Conservation (phyloP, 257 asterid species). For the Prunella vulgaris region DNA sequence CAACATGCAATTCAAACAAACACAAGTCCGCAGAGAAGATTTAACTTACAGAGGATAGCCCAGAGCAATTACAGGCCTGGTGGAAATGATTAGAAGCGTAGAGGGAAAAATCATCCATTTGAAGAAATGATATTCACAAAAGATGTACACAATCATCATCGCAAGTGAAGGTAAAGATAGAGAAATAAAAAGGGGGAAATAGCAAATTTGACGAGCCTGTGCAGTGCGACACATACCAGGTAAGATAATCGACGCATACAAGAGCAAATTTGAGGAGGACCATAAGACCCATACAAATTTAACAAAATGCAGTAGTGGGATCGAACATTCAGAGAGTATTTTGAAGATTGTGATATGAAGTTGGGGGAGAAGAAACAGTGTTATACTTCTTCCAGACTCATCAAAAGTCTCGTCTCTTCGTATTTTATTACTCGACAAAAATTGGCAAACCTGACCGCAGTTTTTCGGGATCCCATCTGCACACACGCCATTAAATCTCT, state of each 20-base stretch:
- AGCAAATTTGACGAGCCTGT: neutral
- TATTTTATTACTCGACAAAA: too few relatives aligned
- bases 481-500: conserved; percentile 86
- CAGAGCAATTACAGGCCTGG: conserved; percentile 46
- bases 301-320: neutral
- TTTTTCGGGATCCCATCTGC: conserved; percentile 82
- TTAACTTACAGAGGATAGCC: conserved; percentile 52
- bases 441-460: too few relatives aligned
- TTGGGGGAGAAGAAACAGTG: too few relatives aligned
- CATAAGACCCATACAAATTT: conserved; percentile 19
- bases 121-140: neutral
- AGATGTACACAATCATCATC: conserved; percentile 6
- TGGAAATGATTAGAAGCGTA: too few relatives aligned
- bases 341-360: too few relatives aligned
- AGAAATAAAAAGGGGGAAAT: neutral
- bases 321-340: too few relatives aligned
- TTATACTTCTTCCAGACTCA: too few relatives aligned
- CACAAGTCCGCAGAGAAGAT: too few relatives aligned
- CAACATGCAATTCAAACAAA: too few relatives aligned
- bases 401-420: too few relatives aligned
- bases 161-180: neutral
- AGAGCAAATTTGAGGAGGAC: conserved; percentile 23
- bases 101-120: neutral
- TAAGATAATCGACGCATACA: conserved; percentile 29
- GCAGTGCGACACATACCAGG: too few relatives aligned